Evolutionary conservation across 805 yeast genomes (phyloP).

Genomic region (Diddensiella santjacobensis): DNA sequence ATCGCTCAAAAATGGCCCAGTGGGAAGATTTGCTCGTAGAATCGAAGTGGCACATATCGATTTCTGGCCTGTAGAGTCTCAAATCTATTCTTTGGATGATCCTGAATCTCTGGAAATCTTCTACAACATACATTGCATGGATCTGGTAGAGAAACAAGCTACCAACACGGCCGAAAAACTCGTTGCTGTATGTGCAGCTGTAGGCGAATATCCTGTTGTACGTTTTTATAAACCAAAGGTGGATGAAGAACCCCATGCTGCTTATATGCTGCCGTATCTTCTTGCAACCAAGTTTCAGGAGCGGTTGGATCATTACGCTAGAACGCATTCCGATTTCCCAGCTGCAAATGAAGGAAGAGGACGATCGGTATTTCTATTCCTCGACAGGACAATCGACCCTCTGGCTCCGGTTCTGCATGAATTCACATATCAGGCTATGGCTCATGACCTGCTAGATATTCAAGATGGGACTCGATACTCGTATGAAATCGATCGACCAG

Average conservation of each 20-base stretch:
- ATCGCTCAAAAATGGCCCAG: constrained; percentile 27
- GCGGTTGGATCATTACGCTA: constrained; percentile 69
- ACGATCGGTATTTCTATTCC: constrained; percentile 66
- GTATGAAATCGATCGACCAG: constrained; percentile 49
- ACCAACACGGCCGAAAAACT: constrained; percentile 58
- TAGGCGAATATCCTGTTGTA: constrained; percentile 86
- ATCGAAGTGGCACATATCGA: constrained; percentile 45
- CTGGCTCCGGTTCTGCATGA: constrained; percentile 85
- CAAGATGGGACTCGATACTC: constrained; percentile 44
- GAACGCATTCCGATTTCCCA: constrained; percentile 63
- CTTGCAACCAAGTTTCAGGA: constrained; percentile 70
- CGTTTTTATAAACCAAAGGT: constrained; percentile 60
- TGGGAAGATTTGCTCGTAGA: constrained; percentile 27
- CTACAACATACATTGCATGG: constrained; percentile 61
- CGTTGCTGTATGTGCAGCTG: constrained; percentile 65
- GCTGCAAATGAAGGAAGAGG: constrained; percentile 46
- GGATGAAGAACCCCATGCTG: constrained; percentile 44
- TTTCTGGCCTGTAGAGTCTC: constrained; percentile 63
- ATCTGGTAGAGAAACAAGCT: constrained; percentile 57
- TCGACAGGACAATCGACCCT: constrained; percentile 81
- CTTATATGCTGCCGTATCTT: constrained; percentile 59
- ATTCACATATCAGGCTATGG: constrained; percentile 88
- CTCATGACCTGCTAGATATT: constrained; percentile 63
- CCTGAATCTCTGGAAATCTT: constrained; percentile 62
- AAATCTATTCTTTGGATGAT: constrained; percentile 65